Evolutionary conservation across 2,329 filamentous ascomycete species (phyloP).

Genomic region (Cercospora nicotianae): DNA sequence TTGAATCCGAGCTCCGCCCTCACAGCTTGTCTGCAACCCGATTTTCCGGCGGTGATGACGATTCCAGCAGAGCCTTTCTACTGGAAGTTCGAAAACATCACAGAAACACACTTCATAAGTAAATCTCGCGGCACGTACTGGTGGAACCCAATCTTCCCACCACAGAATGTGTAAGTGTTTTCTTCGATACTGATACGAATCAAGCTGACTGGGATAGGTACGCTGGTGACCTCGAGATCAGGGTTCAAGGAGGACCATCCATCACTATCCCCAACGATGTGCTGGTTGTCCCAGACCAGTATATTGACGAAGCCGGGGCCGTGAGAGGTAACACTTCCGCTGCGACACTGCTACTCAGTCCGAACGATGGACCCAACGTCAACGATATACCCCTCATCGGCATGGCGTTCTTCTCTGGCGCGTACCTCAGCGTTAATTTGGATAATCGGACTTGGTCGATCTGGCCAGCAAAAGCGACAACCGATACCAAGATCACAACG

Average conservation of each 20-base stretch:
- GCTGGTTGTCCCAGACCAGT: constrained; percentile 18
- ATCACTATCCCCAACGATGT: constrained; percentile 22
- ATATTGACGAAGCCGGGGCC: constrained; percentile 12
- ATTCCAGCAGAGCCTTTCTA: constrained; percentile 20
- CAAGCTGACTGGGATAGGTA: constrained; percentile 13
- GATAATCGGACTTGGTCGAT: constrained; percentile 18
- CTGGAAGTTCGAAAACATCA: constrained; percentile 9
- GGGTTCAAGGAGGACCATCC: constrained; percentile 4
- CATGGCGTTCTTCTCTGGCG: constrained; percentile 20
- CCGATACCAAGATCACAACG: constrained; percentile 10
- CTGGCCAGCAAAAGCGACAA: constrained; percentile 21
- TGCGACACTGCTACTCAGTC: constrained; percentile 5
- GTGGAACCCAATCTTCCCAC: constrained; percentile 7
- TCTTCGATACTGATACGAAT: too few relatives aligned
- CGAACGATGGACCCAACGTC: constrained; percentile 4
- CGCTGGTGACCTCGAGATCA: constrained; percentile 13
- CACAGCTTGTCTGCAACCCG: constrained; percentile 21
- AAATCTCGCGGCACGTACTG: constrained; percentile 11
- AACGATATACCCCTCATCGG: constrained; percentile 19
- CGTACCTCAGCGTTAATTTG: constrained; percentile 22
- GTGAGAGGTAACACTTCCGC: constrained; percentile 14
- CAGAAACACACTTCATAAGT: constrained; percentile 10
- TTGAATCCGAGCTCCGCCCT: constrained; percentile 9
- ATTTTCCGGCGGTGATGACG: constrained; percentile 21
- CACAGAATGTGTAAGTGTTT: constrained; percentile 9